Conservation (phyloP, 192 early-diverging fungal species). For the Backusella psychrophila region DNA sequence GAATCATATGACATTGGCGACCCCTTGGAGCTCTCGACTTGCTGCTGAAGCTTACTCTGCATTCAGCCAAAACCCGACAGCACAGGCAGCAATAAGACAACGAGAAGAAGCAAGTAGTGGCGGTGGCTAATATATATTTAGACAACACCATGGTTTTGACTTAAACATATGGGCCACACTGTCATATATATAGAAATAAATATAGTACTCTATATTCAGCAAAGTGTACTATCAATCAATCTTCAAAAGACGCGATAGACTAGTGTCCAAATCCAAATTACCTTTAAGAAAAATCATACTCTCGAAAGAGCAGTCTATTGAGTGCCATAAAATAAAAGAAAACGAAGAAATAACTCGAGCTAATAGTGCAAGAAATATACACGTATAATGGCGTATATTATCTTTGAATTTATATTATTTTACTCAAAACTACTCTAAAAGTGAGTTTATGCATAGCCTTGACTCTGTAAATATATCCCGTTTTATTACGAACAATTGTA, state of each 20-base stretch:
- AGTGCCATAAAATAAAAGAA: too few species aligned
- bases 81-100: background rate
- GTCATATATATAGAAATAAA: background rate
- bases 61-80: conserved; percentile 1
- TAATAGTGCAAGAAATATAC: too few species aligned
- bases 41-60: conserved; percentile 16
- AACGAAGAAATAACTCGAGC: too few species aligned
- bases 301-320: too few species aligned
- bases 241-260: background rate
- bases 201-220: background rate
- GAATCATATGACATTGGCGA: conserved; percentile 14
- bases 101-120: background rate
- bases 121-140: background rate
- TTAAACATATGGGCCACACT: background rate
- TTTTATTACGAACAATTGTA: too few species aligned
- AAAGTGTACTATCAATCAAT: background rate
- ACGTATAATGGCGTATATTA: too few species aligned
- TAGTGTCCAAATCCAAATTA: background rate
- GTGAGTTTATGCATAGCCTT: too few species aligned
- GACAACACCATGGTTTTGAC: background rate
- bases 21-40: conserved; percentile 17
- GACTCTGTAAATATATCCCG: too few species aligned
- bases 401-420: too few species aligned
- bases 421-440: too few species aligned
- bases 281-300: too few species aligned